A percentile compares a stretch with the other conserved stretches of the same genome.
phyloP scores from a whole-genome alignment of 768 basidiomycete species.

The Hygrophorus russula region DNA sequence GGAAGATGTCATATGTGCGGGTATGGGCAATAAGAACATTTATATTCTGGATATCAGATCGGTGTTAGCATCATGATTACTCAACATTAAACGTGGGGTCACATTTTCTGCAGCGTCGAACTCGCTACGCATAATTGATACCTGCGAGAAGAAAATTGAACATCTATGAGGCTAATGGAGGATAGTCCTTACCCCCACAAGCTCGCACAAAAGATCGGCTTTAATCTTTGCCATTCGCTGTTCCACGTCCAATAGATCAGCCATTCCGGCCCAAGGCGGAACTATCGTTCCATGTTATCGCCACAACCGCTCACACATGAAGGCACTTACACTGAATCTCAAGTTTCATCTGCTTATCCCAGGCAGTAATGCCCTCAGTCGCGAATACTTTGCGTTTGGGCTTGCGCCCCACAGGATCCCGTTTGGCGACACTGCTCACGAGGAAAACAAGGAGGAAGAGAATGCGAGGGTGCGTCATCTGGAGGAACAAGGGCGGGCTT shows the following conservation, averaged over 20 bases:
- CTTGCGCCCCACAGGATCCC: slow-evolving; percentile 62
- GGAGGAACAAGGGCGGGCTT: slow-evolving; percentile 37
- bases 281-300: slow-evolving; percentile 23
- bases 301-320: background rate
- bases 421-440: slow-evolving; percentile 52
- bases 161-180: background rate
- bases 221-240: slow-evolving; percentile 46
- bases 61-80: background rate
- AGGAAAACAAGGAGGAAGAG: slow-evolving; percentile 58
- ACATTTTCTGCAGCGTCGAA: slow-evolving; percentile 54
- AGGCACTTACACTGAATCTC: slow-evolving; percentile 26
- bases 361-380: slow-evolving; percentile 41
- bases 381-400: slow-evolving; percentile 68
- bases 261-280: slow-evolving; percentile 40
- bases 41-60: slow-evolving; percentile 22
- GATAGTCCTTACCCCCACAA: slow-evolving; percentile 40
- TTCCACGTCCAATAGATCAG: slow-evolving; percentile 38
- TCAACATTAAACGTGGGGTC: slow-evolving; percentile 10
- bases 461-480: slow-evolving; percentile 57
- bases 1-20: slow-evolving; percentile 46
- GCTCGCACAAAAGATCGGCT: slow-evolving; percentile 62
- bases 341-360: slow-evolving; percentile 35
- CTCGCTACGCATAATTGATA: slow-evolving; percentile 57
- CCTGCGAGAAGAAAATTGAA: slow-evolving; percentile 23
- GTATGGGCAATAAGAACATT: slow-evolving; percentile 47